Conservation (phyloP, 345 rosid genomes). For the Corchorus capsularis region DNA sequence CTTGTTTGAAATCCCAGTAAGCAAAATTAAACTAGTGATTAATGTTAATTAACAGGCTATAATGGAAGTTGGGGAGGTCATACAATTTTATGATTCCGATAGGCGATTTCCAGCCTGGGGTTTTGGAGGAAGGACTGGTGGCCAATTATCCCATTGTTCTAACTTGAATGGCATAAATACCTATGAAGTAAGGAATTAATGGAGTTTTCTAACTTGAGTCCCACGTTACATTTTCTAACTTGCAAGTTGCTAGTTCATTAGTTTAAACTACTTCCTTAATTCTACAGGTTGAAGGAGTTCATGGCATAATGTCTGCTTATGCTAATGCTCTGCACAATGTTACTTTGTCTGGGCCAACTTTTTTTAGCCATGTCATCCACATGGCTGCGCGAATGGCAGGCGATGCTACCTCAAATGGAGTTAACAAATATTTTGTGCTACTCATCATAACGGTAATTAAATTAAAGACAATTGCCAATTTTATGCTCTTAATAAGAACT, state of each 20-base stretch:
- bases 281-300: constrained; percentile 82
- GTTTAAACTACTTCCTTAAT: no score
- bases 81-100: constrained; percentile 82
- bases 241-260: no score
- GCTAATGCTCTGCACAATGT: constrained; percentile 50
- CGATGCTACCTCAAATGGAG: constrained; percentile 27
- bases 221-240: no score
- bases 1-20: no score
- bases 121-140: constrained; percentile 69
- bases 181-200: constrained; percentile 62
- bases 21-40: no score
- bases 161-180: constrained; percentile 59
- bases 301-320: constrained; percentile 81
- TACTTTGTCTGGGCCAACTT: constrained; percentile 65
- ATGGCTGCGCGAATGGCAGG: constrained; percentile 53
- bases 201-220: no score
- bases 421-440: constrained; percentile 45
- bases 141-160: constrained; percentile 70
- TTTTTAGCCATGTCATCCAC: constrained; percentile 63
- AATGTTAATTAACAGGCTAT: constrained; percentile 57
- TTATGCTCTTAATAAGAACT: background rate
- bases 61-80: constrained; percentile 75
- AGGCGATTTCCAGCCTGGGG: constrained; percentile 83
- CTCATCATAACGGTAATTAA: constrained; percentile 68
- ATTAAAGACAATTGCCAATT: background rate